Base-by-base conservation (phyloP, 1,284 basidiomycete species). In the Phlebopus sp. region DNA sequence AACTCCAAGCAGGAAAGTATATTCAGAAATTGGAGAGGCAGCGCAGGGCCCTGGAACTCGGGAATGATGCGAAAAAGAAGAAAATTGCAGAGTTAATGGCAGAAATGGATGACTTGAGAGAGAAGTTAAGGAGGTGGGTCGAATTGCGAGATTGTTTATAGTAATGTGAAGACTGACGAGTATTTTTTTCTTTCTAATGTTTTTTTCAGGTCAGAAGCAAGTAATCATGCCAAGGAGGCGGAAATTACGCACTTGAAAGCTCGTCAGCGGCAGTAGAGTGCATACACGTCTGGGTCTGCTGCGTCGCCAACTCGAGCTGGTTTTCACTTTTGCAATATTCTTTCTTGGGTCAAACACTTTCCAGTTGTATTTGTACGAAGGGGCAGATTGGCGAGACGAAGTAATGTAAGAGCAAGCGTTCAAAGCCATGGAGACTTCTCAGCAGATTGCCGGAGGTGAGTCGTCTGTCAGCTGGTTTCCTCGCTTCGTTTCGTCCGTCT, bases 1-100 rank as follows among this genome's bases (percentile, higher is more conserved):
- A 42, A 9, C 40, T 58, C 27, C 53, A 55, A 35, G 46, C 53
- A 11, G 42, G 43, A 34, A 57, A 63, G 5, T 70, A 74, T 42
- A 57, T 78, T 21, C 57, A 59, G 30, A 72, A 69, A 48, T 60
- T 79, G 29, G 71, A 76, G 50, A 63, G 70, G 37, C 69, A 67
- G 46, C 57, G 59, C 13, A 58, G 59, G 3, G 72, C 74, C 9
- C 61, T 71, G 40, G 64, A 67, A 39, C 63, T 64, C 38, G 68
- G 66, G 37, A 66, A 68, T 27, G 61, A 64, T 3, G 62, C 66
- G 5, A 79, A 75, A 55, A 59, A 59, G 8, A 59, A 54, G 17
- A 68, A 56, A 38, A 77, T 81, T 11, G 51, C 46, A 2, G 51
- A 60, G 31, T 51, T 79, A 29, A 57, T 68, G 47, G 51, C 56